phyloP scores from a whole-genome alignment of 2,329 filamentous ascomycete species.

The Fusarium bactridioides region DNA sequence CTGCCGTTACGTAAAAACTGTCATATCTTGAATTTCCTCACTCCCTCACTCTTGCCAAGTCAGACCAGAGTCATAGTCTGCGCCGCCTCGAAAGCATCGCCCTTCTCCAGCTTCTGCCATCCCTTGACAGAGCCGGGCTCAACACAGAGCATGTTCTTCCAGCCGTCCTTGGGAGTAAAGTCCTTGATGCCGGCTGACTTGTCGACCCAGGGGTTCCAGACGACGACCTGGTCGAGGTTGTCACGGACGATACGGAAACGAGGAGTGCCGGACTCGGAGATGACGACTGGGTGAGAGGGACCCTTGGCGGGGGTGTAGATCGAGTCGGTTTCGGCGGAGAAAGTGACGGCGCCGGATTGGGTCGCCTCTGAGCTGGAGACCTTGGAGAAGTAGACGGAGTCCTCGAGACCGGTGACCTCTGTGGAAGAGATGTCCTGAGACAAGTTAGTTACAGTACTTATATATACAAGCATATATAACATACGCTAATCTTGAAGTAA shows the following conservation, averaged over 20 bases:
- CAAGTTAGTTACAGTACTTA: not conserved
- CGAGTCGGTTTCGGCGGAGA: conserved; percentile 84
- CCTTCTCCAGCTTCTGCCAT: conserved; percentile 86
- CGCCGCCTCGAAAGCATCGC: conserved; percentile 70
- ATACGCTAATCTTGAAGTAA: conserved; percentile 82
- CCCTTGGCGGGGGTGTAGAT: conserved; percentile 79
- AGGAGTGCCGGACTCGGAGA: conserved; percentile 69
- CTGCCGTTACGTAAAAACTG: conserved; percentile 16
- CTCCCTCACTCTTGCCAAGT: conserved; percentile 2
- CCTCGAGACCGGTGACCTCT: conserved; percentile 77
- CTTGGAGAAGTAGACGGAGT: conserved; percentile 85
- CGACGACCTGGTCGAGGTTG: conserved; percentile 85
- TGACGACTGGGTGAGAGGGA: conserved; percentile 64
- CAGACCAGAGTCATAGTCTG: conserved; percentile 60
- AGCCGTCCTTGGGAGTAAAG: conserved; percentile 88
- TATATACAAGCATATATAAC: conserved; percentile 40
- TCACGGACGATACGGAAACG: conserved; percentile 81
- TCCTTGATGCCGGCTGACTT: conserved; percentile 85
- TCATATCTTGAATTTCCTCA: conserved; percentile 27
- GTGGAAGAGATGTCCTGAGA: conserved; percentile 79
- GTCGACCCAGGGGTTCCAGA: conserved; percentile 96
- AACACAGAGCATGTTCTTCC: conserved; percentile 92
- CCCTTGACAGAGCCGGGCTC: conserved; percentile 85
- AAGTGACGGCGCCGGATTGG: conserved; percentile 68
- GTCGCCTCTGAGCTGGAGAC: conserved; percentile 73